Base-by-base conservation (phyloP, 805 yeast species). In the Candida sanyiensis region DNA sequence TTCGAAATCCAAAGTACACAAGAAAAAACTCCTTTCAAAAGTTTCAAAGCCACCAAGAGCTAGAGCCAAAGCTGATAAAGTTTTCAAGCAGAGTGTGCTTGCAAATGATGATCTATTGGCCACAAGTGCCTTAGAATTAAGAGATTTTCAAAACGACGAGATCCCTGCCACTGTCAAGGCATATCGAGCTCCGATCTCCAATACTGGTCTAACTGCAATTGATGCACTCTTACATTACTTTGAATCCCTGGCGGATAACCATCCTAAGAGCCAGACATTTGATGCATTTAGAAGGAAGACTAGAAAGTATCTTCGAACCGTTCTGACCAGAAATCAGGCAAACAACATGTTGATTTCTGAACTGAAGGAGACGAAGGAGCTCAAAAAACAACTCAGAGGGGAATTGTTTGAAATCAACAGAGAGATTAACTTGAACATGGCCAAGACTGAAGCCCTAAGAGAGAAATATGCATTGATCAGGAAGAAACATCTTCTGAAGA, bases 311-410 rank as follows among this genome's bases (percentile, higher is more conserved):
- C 58, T 66, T 30, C 47, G 46, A 2, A 49, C 52, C 10, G 44
- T 64, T 19, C 50, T 67, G 23, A 72, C 67, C 46, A 37, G 61
- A 6, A 56, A 59, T 38, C 40, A 67, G 29, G 50, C 60, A 2
- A 67, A 63, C 45, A 59, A 64, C 30, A 46, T 56, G 17, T 46
- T 63, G n/a, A 36, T 51, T 10, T 48, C 49, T 19, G 59, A 63
- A 26, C 46, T 66, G 17, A 41, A 49, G 8, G 54, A 51, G 17
- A 44, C 57, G 5, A 61, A 56, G 36, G 35, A 35, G 10, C 49
- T 51, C 12, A 65, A 66, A 41, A 51, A 55, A 25, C 50, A 52
- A 3, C 38, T 58, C 11, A 48, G 72, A 29, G 23, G 35, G 6
- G 40, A 55, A 10, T 54, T 67, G 4, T 58, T 56, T 38, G 44